Conservation (phyloP, 73 alveolate species). For the Paramecium sexaurelia region DNA sequence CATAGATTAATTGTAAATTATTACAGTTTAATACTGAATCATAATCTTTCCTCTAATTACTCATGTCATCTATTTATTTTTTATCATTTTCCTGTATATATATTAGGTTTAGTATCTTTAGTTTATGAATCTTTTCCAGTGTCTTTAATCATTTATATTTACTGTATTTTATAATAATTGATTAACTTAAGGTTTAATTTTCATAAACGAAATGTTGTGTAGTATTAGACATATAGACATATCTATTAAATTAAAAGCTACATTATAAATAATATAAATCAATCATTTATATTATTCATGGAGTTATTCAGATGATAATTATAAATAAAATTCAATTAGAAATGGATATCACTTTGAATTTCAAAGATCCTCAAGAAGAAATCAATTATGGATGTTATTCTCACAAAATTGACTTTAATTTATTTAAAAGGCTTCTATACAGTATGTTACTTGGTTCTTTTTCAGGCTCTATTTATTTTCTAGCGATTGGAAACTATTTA, state of each 20-base stretch:
- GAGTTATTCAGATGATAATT: not conserved
- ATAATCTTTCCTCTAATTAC: not conserved
- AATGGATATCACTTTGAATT: slow-evolving; percentile 1
- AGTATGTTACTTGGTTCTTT: not conserved
- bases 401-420: not conserved
- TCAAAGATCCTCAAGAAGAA: slow-evolving; percentile 16
- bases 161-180: not conserved
- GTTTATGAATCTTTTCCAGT: not conserved
- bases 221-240: too few species aligned
- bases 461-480: not conserved
- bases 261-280: not conserved
- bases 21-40: too few species aligned
- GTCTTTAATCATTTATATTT: slow-evolving; percentile 39
- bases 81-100: not conserved
- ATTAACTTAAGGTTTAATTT: not conserved
- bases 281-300: not conserved
- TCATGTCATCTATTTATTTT: not conserved
- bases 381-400: not conserved
- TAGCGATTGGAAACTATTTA: not conserved
- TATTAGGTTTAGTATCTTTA: not conserved
- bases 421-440: not conserved
- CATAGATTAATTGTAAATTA: too few species aligned
- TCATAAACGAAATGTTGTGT: not conserved
- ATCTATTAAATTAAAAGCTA: not conserved
- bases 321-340: not conserved